Conservation (phyloP, 768 basidiomycete genomes). For the Epithele typhae region DNA sequence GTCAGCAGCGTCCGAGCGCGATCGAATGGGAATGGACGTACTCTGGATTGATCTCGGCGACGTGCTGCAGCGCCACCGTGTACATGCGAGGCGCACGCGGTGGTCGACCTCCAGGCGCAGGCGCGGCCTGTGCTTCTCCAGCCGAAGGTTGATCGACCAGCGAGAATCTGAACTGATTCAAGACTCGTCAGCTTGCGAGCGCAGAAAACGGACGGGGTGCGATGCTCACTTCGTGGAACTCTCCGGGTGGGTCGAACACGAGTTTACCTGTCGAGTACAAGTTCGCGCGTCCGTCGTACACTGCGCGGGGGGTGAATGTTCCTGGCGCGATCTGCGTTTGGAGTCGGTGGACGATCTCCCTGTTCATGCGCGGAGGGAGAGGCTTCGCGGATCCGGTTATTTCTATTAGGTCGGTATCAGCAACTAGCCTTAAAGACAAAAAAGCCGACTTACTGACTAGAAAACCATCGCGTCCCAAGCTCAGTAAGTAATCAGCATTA, state of each 20-base stretch:
- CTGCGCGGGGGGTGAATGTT: slow-evolving; percentile 68
- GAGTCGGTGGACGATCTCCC: slow-evolving; percentile 62
- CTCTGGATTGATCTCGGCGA: neutral
- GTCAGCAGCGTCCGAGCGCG: neutral
- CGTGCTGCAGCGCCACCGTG: neutral
- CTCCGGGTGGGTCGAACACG: neutral
- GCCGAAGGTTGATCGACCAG: neutral
- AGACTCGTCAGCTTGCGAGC: neutral
- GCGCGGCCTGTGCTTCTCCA: neutral
- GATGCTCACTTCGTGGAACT: neutral
- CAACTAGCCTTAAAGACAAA: slow-evolving; percentile 4
- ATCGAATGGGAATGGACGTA: neutral
- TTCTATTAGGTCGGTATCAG: neutral
- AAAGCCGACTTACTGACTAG: slow-evolving; percentile 14
- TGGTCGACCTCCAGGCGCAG: neutral
- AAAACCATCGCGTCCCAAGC: neutral
- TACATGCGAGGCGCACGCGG: no score
- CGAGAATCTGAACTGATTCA: neutral
- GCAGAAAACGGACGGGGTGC: neutral
- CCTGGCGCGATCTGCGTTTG: slow-evolving; percentile 54
- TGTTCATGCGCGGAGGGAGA: slow-evolving; percentile 43
- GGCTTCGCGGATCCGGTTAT: neutral
- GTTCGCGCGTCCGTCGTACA: slow-evolving; percentile 81
- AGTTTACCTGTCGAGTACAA: slow-evolving; percentile 44
- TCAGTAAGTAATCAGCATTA: neutral